Evolutionary conservation across 495 filamentous ascomycete species (phyloP).

Genomic region (Trichoderma erinaceum): DNA sequence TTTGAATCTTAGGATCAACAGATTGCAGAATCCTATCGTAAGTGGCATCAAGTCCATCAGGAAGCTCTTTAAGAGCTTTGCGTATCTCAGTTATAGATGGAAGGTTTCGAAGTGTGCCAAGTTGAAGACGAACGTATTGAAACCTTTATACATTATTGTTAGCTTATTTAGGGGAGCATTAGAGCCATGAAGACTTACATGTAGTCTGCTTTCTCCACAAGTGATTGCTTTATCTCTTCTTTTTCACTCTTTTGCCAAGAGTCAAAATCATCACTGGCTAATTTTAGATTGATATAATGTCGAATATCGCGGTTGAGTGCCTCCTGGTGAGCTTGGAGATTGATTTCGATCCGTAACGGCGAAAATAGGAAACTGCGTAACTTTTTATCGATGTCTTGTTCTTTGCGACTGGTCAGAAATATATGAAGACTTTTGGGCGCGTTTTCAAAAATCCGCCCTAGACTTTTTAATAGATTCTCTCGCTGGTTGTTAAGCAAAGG

Average conservation of each 20-base stretch:
- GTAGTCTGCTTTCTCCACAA: neutral
- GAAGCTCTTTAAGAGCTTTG: neutral
- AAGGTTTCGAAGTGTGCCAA: neutral
- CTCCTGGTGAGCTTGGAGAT: neutral
- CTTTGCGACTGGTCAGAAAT: neutral
- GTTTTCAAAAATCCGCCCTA: neutral
- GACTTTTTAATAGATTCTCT: neutral
- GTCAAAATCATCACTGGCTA: neutral
- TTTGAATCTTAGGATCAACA: neutral
- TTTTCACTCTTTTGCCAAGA: neutral
- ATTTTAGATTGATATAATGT: neutral
- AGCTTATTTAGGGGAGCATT: too few species aligned
- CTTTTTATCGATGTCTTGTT: neutral
- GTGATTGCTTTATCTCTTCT: neutral
- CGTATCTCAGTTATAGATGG: neutral
- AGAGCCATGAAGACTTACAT: neutral
- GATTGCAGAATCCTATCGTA: neutral
- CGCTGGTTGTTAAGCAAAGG: neutral
- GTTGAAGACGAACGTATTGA: neutral
- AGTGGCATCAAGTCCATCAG: neutral
- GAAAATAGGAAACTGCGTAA: neutral
- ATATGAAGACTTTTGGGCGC: neutral
- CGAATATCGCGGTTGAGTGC: neutral
- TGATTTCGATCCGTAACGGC: neutral
- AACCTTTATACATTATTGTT: neutral